Percentiles rank a stretch among this genome's conserved stretches.
phyloP scores from a whole-genome alignment of 2,329 filamentous ascomycete genomes.

The Ophiocordyceps camponoti-leonardi region DNA sequence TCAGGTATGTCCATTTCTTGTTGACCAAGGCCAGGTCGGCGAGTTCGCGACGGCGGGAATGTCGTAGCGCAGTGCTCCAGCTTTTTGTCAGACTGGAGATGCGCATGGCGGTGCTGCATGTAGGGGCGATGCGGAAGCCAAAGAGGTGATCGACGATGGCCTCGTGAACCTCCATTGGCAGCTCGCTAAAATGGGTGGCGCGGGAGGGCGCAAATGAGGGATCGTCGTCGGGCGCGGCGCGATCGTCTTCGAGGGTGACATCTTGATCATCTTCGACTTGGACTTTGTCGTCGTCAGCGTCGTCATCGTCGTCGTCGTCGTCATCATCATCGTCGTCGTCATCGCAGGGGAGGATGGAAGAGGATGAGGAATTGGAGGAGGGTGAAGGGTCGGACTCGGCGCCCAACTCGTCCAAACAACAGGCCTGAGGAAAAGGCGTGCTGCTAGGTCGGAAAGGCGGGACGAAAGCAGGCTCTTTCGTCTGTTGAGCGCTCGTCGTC shows the following conservation, averaged over 20 bases:
- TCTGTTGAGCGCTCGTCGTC: conserved; percentile 27
- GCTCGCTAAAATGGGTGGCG: conserved; percentile 24
- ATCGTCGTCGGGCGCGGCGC: neutral
- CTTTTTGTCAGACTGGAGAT: conserved; percentile 36
- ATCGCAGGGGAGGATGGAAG: conserved; percentile 5
- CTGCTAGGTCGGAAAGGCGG: conserved; percentile 33
- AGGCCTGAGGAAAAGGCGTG: conserved; percentile 33
- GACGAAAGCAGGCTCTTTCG: conserved; percentile 18
- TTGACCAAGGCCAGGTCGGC: conserved; percentile 48
- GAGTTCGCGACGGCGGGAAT: conserved; percentile 49
- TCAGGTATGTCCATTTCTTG: conserved; percentile 44
- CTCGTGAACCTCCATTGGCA: conserved; percentile 57
- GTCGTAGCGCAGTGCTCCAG: conserved; percentile 48
- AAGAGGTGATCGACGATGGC: conserved; percentile 56
- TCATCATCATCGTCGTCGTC: conserved; percentile 1
- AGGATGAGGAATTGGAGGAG: conserved; percentile 4
- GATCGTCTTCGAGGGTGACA: neutral
- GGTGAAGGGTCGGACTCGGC: conserved; percentile 5
- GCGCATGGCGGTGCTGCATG: conserved; percentile 36
- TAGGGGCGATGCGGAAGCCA: conserved; percentile 46
- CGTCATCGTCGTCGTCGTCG: conserved; percentile 4
- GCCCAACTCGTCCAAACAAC: conserved; percentile 9
- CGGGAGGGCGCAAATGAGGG: conserved; percentile 5
- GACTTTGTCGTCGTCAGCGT: neutral
- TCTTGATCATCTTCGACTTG: neutral